Conservation (phyloP, 495 filamentous ascomycete species). For the Chaetomium fimeti region DNA sequence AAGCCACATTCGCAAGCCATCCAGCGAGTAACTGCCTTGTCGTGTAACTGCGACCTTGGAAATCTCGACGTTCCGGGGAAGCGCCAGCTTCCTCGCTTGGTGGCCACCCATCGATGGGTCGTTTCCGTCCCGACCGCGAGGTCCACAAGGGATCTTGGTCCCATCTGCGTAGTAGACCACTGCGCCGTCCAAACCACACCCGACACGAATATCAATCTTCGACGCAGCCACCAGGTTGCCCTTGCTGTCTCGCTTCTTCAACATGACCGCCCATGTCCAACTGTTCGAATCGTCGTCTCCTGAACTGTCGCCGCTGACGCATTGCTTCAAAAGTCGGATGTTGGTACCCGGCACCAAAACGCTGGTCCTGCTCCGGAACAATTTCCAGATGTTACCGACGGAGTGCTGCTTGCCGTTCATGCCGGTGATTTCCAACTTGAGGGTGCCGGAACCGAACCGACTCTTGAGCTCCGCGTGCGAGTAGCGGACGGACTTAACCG, state of each 20-base stretch:
- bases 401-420: constrained; percentile 20
- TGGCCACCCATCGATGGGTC: constrained; percentile 35
- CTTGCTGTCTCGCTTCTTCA: constrained; percentile 31
- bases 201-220: constrained; percentile 42
- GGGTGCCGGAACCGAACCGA: constrained; percentile 18
- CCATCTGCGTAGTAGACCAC: constrained; percentile 42
- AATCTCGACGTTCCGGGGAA: constrained; percentile 35
- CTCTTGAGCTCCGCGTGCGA: background rate
- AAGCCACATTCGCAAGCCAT: constrained; percentile 39
- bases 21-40: constrained; percentile 25
- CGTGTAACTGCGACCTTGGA: constrained; percentile 34
- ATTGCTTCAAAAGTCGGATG: constrained; percentile 30
- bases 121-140: background rate
- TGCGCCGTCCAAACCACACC: constrained; percentile 40
- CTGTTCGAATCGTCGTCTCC: constrained; percentile 12
- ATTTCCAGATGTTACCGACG: constrained; percentile 6
- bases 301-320: constrained; percentile 16
- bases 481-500: constrained; percentile 11
- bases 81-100: constrained; percentile 31
- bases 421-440: constrained; percentile 26
- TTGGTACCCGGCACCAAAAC: constrained; percentile 28
- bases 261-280: constrained; percentile 30
- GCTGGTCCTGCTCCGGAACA: constrained; percentile 22
- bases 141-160: constrained; percentile 37
- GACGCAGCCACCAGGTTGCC: constrained; percentile 33